phyloP scores from a whole-genome alignment of 495 filamentous ascomycete species.

The Acidomyces sp. region DNA sequence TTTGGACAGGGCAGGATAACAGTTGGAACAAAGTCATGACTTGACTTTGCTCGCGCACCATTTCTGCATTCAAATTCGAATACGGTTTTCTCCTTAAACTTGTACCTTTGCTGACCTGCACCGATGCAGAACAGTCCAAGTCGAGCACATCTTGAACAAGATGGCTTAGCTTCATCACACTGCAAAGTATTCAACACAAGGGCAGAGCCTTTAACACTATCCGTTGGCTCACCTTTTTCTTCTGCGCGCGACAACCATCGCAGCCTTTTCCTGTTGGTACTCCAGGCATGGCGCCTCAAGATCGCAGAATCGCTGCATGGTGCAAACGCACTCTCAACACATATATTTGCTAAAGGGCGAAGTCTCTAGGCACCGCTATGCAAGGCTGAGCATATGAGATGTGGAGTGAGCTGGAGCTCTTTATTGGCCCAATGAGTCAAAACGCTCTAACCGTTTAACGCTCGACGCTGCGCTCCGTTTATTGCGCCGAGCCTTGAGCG shows the following conservation, averaged over 20 bases:
- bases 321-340: too few species aligned
- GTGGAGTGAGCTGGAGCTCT: too few species aligned
- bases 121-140: constrained; percentile 12
- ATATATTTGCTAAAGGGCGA: too few species aligned
- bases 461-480: too few species aligned
- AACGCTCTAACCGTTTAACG: too few species aligned
- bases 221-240: constrained; percentile 14
- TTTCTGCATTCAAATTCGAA: neutral
- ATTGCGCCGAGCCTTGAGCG: too few species aligned
- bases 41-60: neutral
- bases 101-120: constrained; percentile 12
- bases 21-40: neutral
- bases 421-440: too few species aligned
- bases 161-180: constrained; percentile 15
- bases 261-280: constrained; percentile 16
- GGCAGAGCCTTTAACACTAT: neutral
- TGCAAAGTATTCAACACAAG: neutral
- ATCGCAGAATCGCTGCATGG: too few species aligned
- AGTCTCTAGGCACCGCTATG: too few species aligned
- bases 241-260: constrained; percentile 14
- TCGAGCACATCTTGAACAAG: constrained; percentile 15
- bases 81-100: constrained; percentile 4
- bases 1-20: too few species aligned
- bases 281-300: too few species aligned
- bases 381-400: too few species aligned